A percentile compares a stretch with the other conserved stretches of the same genome.
Conservation (phyloP, 768 basidiomycete species). For the Atractiella rhizophila region DNA sequence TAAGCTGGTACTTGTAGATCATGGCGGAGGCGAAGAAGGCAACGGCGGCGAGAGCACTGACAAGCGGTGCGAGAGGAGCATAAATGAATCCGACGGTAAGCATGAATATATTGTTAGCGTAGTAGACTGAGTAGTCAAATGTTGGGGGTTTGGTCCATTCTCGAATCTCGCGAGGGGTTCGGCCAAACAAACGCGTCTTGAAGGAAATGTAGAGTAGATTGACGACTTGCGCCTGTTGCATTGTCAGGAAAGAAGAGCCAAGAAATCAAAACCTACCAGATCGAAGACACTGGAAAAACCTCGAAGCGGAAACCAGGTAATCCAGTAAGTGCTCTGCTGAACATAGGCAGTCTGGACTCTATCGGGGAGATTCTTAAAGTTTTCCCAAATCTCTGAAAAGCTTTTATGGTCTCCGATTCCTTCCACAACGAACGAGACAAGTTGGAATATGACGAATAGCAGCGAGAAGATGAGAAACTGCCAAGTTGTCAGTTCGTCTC, state of each 20-base stretch:
- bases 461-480: conserved; percentile 62
- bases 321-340: conserved; percentile 45
- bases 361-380: conserved; percentile 26
- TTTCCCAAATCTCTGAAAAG: conserved; percentile 26
- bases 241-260: no score
- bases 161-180: conserved; percentile 67
- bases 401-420: conserved; percentile 21
- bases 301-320: conserved; percentile 36
- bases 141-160: conserved; percentile 73
- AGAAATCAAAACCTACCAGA: no score
- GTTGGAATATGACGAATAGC: conserved; percentile 12
- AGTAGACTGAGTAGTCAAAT: conserved; percentile 42
- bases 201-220: conserved; percentile 53
- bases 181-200: conserved; percentile 61
- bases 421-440: no score
- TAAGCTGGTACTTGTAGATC: conserved; percentile 77
- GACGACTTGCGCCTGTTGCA: conserved; percentile 84
- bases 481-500: neutral
- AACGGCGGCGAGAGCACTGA: conserved; percentile 52
- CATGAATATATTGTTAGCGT: conserved; percentile 27
- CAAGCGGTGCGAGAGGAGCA: conserved; percentile 77
- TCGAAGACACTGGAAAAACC: conserved; percentile 89
- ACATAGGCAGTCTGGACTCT: conserved; percentile 66
- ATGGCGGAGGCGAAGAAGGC: conserved; percentile 31
- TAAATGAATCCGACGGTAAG: conserved; percentile 65